These are phyloP conservation scores for Cryphonectria naterciae DNA, from an alignment of 2,329 filamentous ascomycete genomes.

Conservation along the genomic window DNA sequence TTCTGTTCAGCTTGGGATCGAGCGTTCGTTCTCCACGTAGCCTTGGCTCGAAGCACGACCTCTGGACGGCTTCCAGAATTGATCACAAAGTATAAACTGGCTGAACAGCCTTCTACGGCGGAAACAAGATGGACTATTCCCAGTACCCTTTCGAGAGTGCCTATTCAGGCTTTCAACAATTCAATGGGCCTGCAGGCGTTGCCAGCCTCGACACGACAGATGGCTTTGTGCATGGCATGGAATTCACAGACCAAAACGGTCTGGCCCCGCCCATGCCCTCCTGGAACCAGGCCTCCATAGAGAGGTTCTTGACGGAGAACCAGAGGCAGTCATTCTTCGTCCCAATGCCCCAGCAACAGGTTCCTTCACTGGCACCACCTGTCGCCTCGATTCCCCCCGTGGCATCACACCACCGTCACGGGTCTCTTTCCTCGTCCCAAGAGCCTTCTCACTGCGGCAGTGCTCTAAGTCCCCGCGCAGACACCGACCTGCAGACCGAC, in stretches of 20 bases:
- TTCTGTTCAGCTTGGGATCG: neutral
- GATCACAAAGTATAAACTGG: too few species aligned
- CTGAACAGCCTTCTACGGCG: neutral
- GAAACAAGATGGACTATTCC: constrained; percentile 19
- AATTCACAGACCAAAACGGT: constrained; percentile 35
- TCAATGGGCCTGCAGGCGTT: constrained; percentile 7
- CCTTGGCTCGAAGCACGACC: neutral
- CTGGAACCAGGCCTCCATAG: constrained; percentile 35
- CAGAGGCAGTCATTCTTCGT: constrained; percentile 37
- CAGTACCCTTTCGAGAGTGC: constrained; percentile 10
- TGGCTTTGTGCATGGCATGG: constrained; percentile 31
- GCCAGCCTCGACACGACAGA: constrained; percentile 11
- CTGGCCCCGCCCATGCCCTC: constrained; percentile 26
- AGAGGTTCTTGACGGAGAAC: constrained; percentile 37
- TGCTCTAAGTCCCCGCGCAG: constrained; percentile 43
- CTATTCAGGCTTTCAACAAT: constrained; percentile 16
- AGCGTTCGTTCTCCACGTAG: neutral
- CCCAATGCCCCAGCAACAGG: constrained; percentile 26
- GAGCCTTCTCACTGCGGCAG: constrained; percentile 43
- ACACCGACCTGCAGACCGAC: constrained; percentile 44
- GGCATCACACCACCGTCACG: constrained; percentile 35
- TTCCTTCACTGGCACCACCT: constrained; percentile 19
- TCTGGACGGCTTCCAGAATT: neutral
- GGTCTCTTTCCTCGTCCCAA: constrained; percentile 45
- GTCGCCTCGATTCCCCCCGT: constrained; percentile 29